Conservation (phyloP, 148 eudicot genomes). For the Camellia japonica region DNA sequence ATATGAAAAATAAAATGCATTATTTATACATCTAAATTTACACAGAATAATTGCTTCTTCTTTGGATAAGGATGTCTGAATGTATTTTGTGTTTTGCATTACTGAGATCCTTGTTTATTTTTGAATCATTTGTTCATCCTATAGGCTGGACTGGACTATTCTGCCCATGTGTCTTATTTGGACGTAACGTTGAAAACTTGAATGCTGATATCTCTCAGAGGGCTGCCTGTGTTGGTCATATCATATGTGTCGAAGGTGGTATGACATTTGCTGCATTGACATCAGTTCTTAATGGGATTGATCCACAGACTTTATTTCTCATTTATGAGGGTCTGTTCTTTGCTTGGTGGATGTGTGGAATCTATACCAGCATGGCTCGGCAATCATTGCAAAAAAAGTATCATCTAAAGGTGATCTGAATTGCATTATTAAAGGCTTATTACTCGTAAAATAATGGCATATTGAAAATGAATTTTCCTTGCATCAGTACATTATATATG, state of each 20-base stretch:
- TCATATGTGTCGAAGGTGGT: constrained; percentile 72
- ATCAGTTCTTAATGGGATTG: constrained; percentile 48
- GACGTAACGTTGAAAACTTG: constrained; percentile 54
- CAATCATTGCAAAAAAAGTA: constrained; percentile 69
- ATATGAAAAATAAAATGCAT: background rate
- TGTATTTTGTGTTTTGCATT: background rate
- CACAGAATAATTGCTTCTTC: background rate
- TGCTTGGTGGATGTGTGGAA: constrained; percentile 89
- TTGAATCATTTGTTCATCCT: constrained; percentile 4
- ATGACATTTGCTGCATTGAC: constrained; percentile 53
- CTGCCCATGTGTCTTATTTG: constrained; percentile 78
- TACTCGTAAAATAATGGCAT: background rate
- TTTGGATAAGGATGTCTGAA: background rate
- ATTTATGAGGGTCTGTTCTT: constrained; percentile 67
- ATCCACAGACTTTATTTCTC: constrained; percentile 58
- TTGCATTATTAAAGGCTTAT: background rate
- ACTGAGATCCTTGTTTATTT: constrained; percentile 3
- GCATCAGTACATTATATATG: no score
- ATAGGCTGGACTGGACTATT: constrained; percentile 68
- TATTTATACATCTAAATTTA: background rate
- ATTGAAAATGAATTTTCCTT: background rate
- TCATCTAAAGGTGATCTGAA: constrained; percentile 57
- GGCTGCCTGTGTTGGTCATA: constrained; percentile 63
- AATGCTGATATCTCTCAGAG: constrained; percentile 50
- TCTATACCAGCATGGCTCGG: constrained; percentile 64